Evolutionary conservation across 768 basidiomycete species (phyloP).

Genomic region (Collybia sordida): DNA sequence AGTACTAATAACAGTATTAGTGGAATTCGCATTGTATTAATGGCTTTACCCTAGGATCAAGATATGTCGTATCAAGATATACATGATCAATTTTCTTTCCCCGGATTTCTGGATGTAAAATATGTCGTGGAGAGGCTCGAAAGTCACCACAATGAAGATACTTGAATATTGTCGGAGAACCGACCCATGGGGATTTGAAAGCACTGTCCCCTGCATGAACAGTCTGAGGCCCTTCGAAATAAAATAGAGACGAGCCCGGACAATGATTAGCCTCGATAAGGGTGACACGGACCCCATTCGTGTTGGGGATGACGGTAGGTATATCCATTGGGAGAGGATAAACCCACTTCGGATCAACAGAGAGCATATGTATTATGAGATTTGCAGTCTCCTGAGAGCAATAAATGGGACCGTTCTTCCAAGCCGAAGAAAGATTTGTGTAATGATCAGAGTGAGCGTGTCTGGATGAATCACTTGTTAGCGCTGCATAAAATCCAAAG

Average conservation of each 20-base stretch:
- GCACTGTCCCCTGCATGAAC: constrained; percentile 83
- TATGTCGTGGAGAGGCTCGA: constrained; percentile 85
- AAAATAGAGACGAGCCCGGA: constrained; percentile 92
- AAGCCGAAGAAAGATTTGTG: constrained; percentile 84
- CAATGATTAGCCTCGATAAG: constrained; percentile 99
- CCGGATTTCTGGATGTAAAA: constrained; percentile 79
- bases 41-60: constrained; percentile 70
- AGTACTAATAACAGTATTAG: constrained; percentile 53
- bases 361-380: constrained; percentile 87
- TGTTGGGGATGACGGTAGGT: constrained; percentile 73
- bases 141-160: constrained; percentile 98
- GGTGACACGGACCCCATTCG: constrained; percentile 84
- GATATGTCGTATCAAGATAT: constrained; percentile 95
- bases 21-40: neutral
- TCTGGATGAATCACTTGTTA: constrained; percentile 37
- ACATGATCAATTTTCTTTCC: constrained; percentile 83
- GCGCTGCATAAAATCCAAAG: neutral
- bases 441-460: constrained; percentile 99
- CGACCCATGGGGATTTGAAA: constrained; percentile 71
- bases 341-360: constrained; percentile 88
- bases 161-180: constrained; percentile 68
- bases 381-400: constrained; percentile 94
- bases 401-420: constrained; percentile 93
- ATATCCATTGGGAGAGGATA: constrained; percentile 81
- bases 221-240: constrained; percentile 92